phyloP scores from a whole-genome alignment of 176 grass and related monocot genomes.

The Puccinellia tenuiflora region DNA sequence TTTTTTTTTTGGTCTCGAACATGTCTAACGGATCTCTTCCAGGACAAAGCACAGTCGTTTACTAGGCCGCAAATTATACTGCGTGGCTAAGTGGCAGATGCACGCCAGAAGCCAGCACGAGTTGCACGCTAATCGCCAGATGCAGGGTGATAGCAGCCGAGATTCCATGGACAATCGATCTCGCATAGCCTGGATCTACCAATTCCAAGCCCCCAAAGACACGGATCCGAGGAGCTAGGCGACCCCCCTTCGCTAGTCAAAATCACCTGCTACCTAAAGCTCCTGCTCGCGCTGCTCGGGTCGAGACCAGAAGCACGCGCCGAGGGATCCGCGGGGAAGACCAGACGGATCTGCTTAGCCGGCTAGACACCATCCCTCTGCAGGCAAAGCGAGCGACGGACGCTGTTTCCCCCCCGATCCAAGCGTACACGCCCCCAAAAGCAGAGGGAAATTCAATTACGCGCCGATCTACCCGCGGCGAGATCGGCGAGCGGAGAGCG shows the following conservation, averaged over 20 bases:
- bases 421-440: background rate
- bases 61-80: background rate
- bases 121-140: background rate
- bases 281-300: background rate
- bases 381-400: background rate
- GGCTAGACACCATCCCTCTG: background rate
- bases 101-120: background rate
- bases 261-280: no score
- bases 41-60: background rate
- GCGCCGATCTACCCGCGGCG: conserved; percentile 27
- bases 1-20: background rate
- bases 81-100: background rate
- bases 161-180: background rate
- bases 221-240: background rate
- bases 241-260: background rate
- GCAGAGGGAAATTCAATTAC: background rate
- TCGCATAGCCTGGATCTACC: conserved; percentile 1
- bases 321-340: background rate
- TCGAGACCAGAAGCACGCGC: background rate
- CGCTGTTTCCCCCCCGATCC: background rate
- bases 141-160: background rate
- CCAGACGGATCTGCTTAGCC: background rate
- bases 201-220: background rate
- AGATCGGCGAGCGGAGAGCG: background rate
- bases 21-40: background rate